These are phyloP conservation scores for Phaeomoniella chlamydospora DNA, from an alignment of 2,329 filamentous ascomycete species.

Conservation along the genomic window DNA sequence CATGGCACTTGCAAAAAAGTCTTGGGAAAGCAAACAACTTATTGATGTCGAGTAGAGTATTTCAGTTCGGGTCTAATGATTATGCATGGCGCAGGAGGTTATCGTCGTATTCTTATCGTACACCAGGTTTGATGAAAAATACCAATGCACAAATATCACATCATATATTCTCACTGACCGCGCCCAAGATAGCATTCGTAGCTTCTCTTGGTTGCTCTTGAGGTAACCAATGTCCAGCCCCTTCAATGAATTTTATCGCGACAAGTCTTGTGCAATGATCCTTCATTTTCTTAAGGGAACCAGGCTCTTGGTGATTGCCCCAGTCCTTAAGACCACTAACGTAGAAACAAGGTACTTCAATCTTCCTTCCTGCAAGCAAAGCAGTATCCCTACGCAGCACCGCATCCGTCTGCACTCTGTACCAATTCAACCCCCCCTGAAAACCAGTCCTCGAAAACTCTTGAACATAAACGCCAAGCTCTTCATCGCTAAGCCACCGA, in stretches of 20 bases:
- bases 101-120: no score
- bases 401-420: slow-evolving; percentile 42
- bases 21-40: slow-evolving; percentile 30
- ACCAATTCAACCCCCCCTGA: slow-evolving; percentile 54
- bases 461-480: slow-evolving; percentile 43
- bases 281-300: slow-evolving; percentile 43
- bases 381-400: slow-evolving; percentile 35
- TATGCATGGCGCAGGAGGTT: no score
- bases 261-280: slow-evolving; percentile 38
- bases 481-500: slow-evolving; percentile 43
- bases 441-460: slow-evolving; percentile 51
- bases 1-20: slow-evolving; percentile 37
- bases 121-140: no score
- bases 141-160: no score
- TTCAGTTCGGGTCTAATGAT: no score
- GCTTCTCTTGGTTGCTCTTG: slow-evolving; percentile 48
- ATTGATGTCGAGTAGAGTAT: slow-evolving; percentile 20
- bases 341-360: slow-evolving; percentile 47
- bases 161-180: slow-evolving; percentile 19
- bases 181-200: slow-evolving; percentile 28
- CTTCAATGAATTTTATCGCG: slow-evolving; percentile 38
- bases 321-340: slow-evolving; percentile 51
- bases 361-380: slow-evolving; percentile 44
- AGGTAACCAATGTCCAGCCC: slow-evolving; percentile 56
- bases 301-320: slow-evolving; percentile 55